phyloP scores from a whole-genome alignment of 2,329 filamentous ascomycete species.

The Penicillium sp. region DNA sequence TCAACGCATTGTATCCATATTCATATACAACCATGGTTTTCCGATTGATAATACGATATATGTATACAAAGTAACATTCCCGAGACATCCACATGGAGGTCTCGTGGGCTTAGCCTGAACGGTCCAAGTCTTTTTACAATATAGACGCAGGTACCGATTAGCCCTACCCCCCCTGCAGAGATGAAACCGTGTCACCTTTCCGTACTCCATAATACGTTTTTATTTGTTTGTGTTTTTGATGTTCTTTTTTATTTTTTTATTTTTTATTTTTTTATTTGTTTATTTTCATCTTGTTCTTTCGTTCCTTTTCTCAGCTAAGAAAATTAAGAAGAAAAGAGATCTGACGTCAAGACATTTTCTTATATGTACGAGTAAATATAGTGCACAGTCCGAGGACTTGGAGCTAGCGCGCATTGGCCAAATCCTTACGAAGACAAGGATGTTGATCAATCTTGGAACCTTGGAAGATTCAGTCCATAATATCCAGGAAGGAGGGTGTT shows the following conservation, averaged over 20 bases:
- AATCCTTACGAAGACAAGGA: not conserved
- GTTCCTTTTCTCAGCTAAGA: too few species aligned
- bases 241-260: not conserved
- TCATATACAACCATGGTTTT: not conserved
- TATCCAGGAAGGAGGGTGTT: conserved; percentile 1
- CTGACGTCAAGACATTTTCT: conserved; percentile 1
- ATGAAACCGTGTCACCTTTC: conserved; percentile 4
- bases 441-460: not conserved
- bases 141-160: conserved; percentile 19
- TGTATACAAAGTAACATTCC: not conserved
- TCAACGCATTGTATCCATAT: not conserved
- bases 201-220: not conserved
- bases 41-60: not conserved
- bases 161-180: not conserved
- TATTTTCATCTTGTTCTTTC: too few species aligned
- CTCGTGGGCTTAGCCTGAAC: conserved; percentile 15
- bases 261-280: not conserved
- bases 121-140: conserved; percentile 2
- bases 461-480: not conserved
- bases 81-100: conserved; percentile 18
- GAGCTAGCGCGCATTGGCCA: not conserved
- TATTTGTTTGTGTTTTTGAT: not conserved
- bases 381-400: not conserved
- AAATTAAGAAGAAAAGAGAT: not conserved
- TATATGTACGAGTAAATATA: not conserved